Evolutionary conservation across 805 yeast genomes (phyloP).

Genomic region (Nakazawaea anatomiae): DNA sequence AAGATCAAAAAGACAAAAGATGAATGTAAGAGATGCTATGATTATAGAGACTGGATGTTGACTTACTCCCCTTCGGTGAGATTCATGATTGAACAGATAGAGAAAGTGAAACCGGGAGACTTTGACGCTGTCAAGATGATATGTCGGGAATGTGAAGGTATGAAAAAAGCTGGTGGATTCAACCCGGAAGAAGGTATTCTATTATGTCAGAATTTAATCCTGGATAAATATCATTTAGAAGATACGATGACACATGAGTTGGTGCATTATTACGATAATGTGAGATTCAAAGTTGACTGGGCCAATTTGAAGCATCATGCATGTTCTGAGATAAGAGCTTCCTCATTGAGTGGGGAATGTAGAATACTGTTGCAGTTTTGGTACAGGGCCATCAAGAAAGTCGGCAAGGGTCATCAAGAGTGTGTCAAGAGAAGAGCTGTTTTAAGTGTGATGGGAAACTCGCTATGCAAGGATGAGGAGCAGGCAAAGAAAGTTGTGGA

Average conservation of each 20-base stretch:
- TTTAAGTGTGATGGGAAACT: constrained; percentile 80
- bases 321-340: constrained; percentile 93
- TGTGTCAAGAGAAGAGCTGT: constrained; percentile 89
- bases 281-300: constrained; percentile 86
- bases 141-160: constrained; percentile 81
- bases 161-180: constrained; percentile 81
- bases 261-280: constrained; percentile 88
- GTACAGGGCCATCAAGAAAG: constrained; percentile 35
- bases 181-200: constrained; percentile 86
- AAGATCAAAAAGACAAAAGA: constrained; percentile 34
- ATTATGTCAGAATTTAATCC: constrained; percentile 77
- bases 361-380: constrained; percentile 80
- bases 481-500: constrained; percentile 78
- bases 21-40: constrained; percentile 67
- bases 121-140: constrained; percentile 47
- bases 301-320: constrained; percentile 86
- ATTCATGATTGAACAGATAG: constrained; percentile 82
- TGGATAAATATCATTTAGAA: constrained; percentile 73
- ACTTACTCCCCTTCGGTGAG: constrained; percentile 76
- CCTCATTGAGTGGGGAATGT: constrained; percentile 91
- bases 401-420: constrained; percentile 80
- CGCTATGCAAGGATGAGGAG: constrained; percentile 64
- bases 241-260: constrained; percentile 91
- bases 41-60: constrained; percentile 75
- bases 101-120: constrained; percentile 47